phyloP scores from a whole-genome alignment of 371 early-diverging fungal genomes.

The Lichtheimia ornata region DNA sequence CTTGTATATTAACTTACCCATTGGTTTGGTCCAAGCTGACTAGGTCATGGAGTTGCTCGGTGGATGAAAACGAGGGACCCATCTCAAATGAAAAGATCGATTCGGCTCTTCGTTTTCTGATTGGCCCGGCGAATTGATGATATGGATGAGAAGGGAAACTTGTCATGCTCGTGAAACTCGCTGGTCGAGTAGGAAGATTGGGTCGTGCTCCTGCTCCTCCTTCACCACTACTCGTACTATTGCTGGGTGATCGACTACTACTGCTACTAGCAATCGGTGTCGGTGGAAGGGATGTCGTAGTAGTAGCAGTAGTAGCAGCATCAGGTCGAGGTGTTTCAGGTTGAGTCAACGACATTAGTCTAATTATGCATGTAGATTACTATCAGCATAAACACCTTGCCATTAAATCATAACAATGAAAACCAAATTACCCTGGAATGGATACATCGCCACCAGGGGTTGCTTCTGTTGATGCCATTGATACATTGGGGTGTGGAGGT shows the following conservation, averaged over 20 bases:
- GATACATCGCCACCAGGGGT: neutral
- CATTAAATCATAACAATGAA: no score
- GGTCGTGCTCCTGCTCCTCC: conserved; percentile 20
- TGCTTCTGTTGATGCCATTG: neutral
- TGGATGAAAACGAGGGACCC: conserved; percentile 44
- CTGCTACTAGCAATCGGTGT: conserved; percentile 7
- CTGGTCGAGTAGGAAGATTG: conserved; percentile 37
- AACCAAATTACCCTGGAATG: no score
- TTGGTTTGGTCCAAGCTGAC: conserved; percentile 49
- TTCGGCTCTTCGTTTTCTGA: conserved; percentile 46
- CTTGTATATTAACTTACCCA: conserved; percentile 24
- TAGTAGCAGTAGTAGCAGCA: neutral
- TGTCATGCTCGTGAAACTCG: conserved; percentile 45
- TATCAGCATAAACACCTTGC: no score
- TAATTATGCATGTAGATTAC: neutral
- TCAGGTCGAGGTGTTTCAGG: conserved; percentile 25
- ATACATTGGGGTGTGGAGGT: conserved; percentile 5
- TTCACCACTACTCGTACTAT: conserved; percentile 23
- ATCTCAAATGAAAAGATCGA: conserved; percentile 54
- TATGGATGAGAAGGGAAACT: conserved; percentile 50
- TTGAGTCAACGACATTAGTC: conserved; percentile 21
- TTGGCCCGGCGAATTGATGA: conserved; percentile 28
- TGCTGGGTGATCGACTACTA: conserved; percentile 15
- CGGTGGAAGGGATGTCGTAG: conserved; percentile 13
- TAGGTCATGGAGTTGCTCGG: conserved; percentile 41